Evolutionary conservation across 768 basidiomycete species (phyloP), one percentile per base, ranked within the genome.

Genomic region (Amanita pallidorosea): DNA sequence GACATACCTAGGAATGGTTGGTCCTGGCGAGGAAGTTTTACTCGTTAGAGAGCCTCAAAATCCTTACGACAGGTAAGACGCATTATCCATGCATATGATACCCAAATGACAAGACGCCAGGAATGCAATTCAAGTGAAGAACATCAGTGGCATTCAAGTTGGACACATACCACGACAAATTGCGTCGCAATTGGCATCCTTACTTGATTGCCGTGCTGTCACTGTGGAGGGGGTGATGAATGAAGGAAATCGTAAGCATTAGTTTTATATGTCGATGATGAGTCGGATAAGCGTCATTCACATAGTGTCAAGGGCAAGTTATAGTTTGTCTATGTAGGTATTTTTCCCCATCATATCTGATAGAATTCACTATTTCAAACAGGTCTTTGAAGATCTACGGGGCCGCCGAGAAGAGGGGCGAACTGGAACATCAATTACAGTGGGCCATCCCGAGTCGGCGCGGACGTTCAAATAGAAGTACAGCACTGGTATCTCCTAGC

Each of bases 91-190:
- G 22, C 12, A 42, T 37, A 15, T 18, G 33, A 34, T 11, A 33
- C 5, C 11, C 48, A 35, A 17, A 23, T 34, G 7, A 50, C 17
- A 31, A 15, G 17, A 47, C 11, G 23, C 50, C 43, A 88, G 84
- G 25, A 88, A 89, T 63, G 84, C 86, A 2, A 82, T 90, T 22
- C 79, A 88, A 68, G 89, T 93, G 23, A 72, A 77, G 61, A 94
- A 94, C 59, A 89, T 91, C 37, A 70, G 74, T 2, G 70, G 72
- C 1, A 67, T 67, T 11, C 85, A 91, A 74, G 89, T 94, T 2
- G 91, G 91, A 1, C 91, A 93, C 65, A 61, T 93, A 20, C 82
- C 87, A 2, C 73, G 76, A 31, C 67, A 64, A 18, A 72, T 83
- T 11, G 86, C 79, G 0, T 47, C 62, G 0, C 74, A 76, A 56